Conservation (phyloP, 345 rosid species). For the Gossypium longicalyx region DNA sequence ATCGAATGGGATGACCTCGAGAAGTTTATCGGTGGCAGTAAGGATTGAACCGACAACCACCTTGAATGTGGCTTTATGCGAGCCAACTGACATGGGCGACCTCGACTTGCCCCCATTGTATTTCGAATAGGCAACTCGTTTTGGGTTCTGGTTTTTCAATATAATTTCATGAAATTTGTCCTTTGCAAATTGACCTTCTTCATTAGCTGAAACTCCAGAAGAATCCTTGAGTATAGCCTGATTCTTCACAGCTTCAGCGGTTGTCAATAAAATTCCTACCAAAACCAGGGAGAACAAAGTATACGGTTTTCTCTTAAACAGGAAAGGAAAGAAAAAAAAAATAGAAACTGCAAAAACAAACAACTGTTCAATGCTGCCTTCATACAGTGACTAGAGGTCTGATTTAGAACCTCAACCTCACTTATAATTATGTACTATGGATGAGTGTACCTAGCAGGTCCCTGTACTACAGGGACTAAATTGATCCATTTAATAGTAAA, state of each 20-base stretch:
- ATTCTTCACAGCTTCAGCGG: constrained; percentile 26
- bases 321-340: not conserved
- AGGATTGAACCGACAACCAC: constrained; percentile 63
- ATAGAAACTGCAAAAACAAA: not conserved
- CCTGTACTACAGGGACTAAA: no score
- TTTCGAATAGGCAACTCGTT: constrained; percentile 17
- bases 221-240: constrained; percentile 24
- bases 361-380: not conserved
- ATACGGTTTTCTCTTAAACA: not conserved
- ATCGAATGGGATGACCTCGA: constrained; percentile 47
- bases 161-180: constrained; percentile 51
- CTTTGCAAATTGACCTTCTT: constrained; percentile 27
- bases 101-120: constrained; percentile 24
- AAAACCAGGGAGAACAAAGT: constrained; percentile 11
- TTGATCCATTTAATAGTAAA: no score
- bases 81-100: constrained; percentile 13
- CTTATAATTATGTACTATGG: no score
- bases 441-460: no score
- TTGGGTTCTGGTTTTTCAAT: constrained; percentile 33
- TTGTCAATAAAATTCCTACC: constrained; percentile 47
- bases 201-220: constrained; percentile 13
- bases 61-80: constrained; percentile 24
- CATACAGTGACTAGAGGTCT: not conserved
- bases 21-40: constrained; percentile 59
- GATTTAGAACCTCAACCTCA: not conserved